phyloP scores from a whole-genome alignment of 164 flowering plant species.

The Echeveria elegans region DNA sequence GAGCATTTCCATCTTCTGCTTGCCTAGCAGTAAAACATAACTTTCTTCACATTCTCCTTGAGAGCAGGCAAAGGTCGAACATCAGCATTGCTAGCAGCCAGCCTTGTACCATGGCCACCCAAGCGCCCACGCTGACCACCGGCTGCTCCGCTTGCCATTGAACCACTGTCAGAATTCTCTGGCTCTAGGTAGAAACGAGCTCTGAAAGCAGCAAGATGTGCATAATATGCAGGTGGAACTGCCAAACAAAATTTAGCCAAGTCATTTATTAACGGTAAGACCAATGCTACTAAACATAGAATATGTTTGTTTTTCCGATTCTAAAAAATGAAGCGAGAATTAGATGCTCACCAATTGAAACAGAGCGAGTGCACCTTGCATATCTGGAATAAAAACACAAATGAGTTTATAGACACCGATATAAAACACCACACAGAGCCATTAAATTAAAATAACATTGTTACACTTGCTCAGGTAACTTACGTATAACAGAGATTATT shows the following conservation, averaged over 20 bases:
- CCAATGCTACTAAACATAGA: neutral
- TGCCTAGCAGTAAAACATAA: conserved; percentile 62
- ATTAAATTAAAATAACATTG: neutral
- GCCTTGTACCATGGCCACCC: conserved; percentile 34
- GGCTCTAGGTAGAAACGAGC: conserved; percentile 84
- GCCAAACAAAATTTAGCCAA: conserved; percentile 1
- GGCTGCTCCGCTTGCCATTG: conserved; percentile 52
- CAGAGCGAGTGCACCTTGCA: conserved; percentile 45
- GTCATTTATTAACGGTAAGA: too few species aligned
- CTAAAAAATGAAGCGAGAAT: neutral
- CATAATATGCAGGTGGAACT: conserved; percentile 85
- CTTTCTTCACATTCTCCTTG: conserved; percentile 69
- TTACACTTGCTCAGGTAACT: neutral
- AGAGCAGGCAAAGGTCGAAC: conserved; percentile 67
- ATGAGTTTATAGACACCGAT: neutral
- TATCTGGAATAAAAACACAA: conserved; percentile 20
- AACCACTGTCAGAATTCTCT: conserved; percentile 68
- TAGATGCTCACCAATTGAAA: conserved; percentile 25
- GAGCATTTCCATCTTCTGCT: neutral
- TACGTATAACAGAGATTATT: conserved; percentile 74
- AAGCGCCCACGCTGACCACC: conserved; percentile 23
- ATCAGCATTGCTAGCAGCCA: conserved; percentile 35
- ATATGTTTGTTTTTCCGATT: neutral
- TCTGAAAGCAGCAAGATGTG: conserved; percentile 73
- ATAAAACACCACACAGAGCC: neutral